phyloP scores from a whole-genome alignment of 1,139 yeast genomes.

The Magnusiomyces paraingens region DNA sequence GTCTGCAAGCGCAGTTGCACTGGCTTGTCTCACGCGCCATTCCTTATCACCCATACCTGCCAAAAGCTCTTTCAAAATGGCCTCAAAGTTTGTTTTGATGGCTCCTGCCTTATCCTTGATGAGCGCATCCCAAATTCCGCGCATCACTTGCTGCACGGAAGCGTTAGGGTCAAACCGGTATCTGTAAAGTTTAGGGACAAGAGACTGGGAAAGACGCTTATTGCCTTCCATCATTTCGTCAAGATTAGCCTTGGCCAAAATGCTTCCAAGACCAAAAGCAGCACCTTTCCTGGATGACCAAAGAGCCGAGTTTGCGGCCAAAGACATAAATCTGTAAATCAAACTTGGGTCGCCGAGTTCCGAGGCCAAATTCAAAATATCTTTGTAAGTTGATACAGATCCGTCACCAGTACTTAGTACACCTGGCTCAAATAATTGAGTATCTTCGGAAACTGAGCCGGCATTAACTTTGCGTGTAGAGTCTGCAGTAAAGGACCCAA shows the following conservation, averaged over 20 bases:
- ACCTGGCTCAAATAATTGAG: constrained; percentile 82
- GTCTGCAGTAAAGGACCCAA: constrained; percentile 69
- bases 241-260: constrained; percentile 70
- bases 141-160: constrained; percentile 75
- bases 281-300: constrained; percentile 94
- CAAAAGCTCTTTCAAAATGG: constrained; percentile 60
- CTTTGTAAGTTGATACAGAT: constrained; percentile 79
- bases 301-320: constrained; percentile 79
- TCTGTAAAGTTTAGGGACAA: constrained; percentile 77
- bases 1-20: constrained; percentile 68
- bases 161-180: constrained; percentile 80
- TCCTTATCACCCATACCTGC: constrained; percentile 72
- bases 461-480: constrained; percentile 50
- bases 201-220: constrained; percentile 46
- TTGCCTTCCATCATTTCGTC: constrained; percentile 56
- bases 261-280: constrained; percentile 87
- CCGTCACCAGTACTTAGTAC: constrained; percentile 74
- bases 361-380: constrained; percentile 72
- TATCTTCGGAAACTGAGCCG: constrained; percentile 71
- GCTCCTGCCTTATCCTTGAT: constrained; percentile 56
- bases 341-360: constrained; percentile 95
- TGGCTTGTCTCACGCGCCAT: constrained; percentile 93
- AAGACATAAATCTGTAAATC: constrained; percentile 89
- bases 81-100: constrained; percentile 47
- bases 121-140: constrained; percentile 77